Evolutionary conservation across 371 early-diverging fungal species (phyloP).

Genomic region (Mucor mucedo): DNA sequence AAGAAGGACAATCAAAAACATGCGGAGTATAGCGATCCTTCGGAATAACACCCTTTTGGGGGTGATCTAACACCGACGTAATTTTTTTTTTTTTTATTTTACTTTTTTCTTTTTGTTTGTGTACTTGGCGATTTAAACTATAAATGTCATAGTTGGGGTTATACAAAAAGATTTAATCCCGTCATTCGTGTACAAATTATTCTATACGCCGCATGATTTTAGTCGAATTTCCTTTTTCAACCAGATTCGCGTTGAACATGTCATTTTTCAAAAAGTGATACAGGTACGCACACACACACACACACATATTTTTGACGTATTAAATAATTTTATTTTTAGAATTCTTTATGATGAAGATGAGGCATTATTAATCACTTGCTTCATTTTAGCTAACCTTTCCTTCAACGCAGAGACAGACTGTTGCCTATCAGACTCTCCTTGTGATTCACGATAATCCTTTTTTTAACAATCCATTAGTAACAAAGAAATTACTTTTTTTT

Average conservation of each 20-base stretch:
- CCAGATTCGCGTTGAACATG: neutral
- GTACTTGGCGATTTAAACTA: too few species aligned
- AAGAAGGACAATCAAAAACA: too few species aligned
- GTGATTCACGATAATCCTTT: conserved; percentile 13
- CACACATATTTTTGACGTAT: conserved; percentile 16
- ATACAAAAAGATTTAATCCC: neutral
- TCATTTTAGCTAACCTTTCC: conserved; percentile 65
- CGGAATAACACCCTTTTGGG: too few species aligned
- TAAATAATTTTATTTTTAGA: neutral
- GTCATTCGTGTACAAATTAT: neutral
- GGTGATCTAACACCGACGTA: too few species aligned
- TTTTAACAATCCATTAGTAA: neutral
- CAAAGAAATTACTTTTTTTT: neutral
- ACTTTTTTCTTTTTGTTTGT: neutral
- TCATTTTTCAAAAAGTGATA: neutral
- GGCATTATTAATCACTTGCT: conserved; percentile 41
- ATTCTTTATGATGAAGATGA: conserved; percentile 22
- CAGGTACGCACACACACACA: neutral
- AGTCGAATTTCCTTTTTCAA: neutral
- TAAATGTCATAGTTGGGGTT: too few species aligned
- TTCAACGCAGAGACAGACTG: conserved; percentile 63
- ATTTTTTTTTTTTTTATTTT: too few species aligned
- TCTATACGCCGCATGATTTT: neutral
- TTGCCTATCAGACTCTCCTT: conserved; percentile 45
- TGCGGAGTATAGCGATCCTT: too few species aligned